Base-by-base conservation (phyloP, 352 stramenopile genomes). In the Pilasporangium apinafurcum region DNA sequence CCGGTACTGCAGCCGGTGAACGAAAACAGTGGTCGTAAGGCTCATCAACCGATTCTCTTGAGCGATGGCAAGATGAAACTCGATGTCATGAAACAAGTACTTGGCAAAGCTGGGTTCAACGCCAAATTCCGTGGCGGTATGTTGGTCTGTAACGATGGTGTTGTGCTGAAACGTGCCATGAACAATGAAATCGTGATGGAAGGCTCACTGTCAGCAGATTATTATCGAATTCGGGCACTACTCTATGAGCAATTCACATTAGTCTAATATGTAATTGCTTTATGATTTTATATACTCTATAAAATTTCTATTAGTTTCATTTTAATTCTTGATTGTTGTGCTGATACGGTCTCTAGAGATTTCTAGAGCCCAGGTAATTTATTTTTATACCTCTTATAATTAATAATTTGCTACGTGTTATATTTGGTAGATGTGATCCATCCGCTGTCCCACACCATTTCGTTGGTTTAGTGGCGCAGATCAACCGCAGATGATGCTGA, bases 181-280 rank as follows among this genome's bases (percentile, higher is more conserved):
- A 91, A 92, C 62, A 93, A 95, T 46, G 81, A 93, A 54, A 83
- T 95, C 48, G 64, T 95, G 43, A 74, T 95, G 31, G 83, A 95
- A 59, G 83, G 83, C 26, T 59, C 76, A 37, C 69, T 95, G 30
- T 91, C 76, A 21, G 77, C 60, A 53, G 92, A 81, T 59, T 95
- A 93, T 61, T 95, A 90, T 53, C 75, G 80, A 45, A 92, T 95
- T 46, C 77, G 83, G 37, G 64, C 84, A 43, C 62, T 95, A 42
- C 58, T 95, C 12, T 93, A 95, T 52, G 76, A 91, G 47, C 81
- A 95, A 49, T 95, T 92, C 53, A 95, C 81, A 17, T 52, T 95
- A n/a, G 70, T 95, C 35, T 94, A 27, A 50, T 30, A 17, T n/a
- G 24, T 18, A 8, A n/a, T n/a, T n/a, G n/a, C n/a, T n/a, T n/a